These are phyloP conservation scores for Bondarzewia mesenterica DNA, from an alignment of 1,284 basidiomycete species.

Conservation along the genomic window DNA sequence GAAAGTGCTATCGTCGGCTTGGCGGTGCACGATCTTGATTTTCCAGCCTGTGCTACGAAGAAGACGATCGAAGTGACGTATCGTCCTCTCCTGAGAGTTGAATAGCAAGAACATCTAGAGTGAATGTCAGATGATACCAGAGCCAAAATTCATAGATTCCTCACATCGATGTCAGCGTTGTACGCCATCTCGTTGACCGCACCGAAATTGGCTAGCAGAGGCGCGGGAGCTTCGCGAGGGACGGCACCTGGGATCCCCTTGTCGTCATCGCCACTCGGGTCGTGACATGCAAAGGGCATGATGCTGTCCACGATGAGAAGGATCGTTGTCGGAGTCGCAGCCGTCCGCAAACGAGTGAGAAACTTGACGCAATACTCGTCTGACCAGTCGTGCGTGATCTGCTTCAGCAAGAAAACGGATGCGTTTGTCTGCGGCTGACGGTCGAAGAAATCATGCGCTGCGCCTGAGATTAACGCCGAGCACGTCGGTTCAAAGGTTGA, in stretches of 20 bases:
- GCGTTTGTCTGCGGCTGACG: constrained; percentile 22
- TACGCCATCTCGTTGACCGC: background rate
- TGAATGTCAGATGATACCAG: background rate
- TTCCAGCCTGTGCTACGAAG: background rate
- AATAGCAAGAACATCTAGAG: constrained; percentile 2
- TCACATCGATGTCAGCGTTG: constrained; percentile 1
- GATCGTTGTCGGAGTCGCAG: background rate
- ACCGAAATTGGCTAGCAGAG: constrained; percentile 1
- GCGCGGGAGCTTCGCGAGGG: background rate
- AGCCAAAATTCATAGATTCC: background rate
- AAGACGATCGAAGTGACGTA: background rate
- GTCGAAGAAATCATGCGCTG: constrained; percentile 27
- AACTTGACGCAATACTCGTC: constrained; percentile 12
- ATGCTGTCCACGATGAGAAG: constrained; percentile 3
- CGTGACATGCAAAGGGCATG: constrained; percentile 2
- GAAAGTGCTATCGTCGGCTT: background rate
- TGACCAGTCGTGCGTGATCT: constrained; percentile 29
- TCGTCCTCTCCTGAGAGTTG: constrained; percentile 1
- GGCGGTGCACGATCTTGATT: background rate
- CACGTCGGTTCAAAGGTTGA: background rate
- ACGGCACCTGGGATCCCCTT: background rate
- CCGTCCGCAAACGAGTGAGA: background rate
- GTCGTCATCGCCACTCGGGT: background rate
- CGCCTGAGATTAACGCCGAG: background rate
- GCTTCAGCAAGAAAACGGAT: constrained; percentile 23